phyloP scores from a whole-genome alignment of 192 early-diverging fungal genomes.

The Backusella tuberculispora region DNA sequence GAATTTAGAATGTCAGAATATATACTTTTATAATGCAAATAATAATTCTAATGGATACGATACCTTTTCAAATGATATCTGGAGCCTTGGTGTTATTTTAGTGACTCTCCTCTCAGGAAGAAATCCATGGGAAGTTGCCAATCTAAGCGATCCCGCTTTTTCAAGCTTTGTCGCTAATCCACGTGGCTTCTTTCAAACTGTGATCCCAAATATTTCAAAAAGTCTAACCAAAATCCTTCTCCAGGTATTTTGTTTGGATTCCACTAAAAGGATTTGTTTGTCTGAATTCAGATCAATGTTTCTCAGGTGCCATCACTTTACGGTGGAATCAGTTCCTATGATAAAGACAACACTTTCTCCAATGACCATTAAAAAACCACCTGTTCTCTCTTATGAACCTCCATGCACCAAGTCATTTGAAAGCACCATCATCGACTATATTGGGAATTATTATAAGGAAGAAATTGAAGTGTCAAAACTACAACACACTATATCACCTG shows the following conservation, averaged over 20 bases:
- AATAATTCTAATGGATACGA: slow-evolving; percentile 60
- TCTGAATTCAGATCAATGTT: slow-evolving; percentile 38
- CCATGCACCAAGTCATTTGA: slow-evolving; percentile 17
- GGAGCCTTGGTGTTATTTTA: slow-evolving; percentile 95
- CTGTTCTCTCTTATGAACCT: not conserved
- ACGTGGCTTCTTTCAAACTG: slow-evolving; percentile 67
- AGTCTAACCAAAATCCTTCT: slow-evolving; percentile 60
- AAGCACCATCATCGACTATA: slow-evolving; percentile 14
- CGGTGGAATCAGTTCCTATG: not conserved
- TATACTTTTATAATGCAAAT: slow-evolving; percentile 13
- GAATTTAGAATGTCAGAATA: slow-evolving; percentile 63
- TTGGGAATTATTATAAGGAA: slow-evolving; percentile 6
- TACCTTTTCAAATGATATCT: slow-evolving; percentile 75
- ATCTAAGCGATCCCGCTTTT: slow-evolving; percentile 65
- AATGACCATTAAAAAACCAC: not conserved
- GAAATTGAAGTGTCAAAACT: slow-evolving; percentile 10
- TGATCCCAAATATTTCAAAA: slow-evolving; percentile 56
- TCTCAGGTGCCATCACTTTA: slow-evolving; percentile 16
- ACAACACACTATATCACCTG: not conserved
- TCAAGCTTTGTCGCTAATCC: slow-evolving; percentile 51
- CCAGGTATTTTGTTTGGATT: slow-evolving; percentile 49
- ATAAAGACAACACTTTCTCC: not conserved
- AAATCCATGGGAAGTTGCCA: slow-evolving; percentile 75
- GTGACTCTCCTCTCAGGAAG: slow-evolving; percentile 81
- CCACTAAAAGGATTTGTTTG: slow-evolving; percentile 46